Conservation (phyloP, 352 stramenopile genomes). For the Pythium myriotylum region DNA sequence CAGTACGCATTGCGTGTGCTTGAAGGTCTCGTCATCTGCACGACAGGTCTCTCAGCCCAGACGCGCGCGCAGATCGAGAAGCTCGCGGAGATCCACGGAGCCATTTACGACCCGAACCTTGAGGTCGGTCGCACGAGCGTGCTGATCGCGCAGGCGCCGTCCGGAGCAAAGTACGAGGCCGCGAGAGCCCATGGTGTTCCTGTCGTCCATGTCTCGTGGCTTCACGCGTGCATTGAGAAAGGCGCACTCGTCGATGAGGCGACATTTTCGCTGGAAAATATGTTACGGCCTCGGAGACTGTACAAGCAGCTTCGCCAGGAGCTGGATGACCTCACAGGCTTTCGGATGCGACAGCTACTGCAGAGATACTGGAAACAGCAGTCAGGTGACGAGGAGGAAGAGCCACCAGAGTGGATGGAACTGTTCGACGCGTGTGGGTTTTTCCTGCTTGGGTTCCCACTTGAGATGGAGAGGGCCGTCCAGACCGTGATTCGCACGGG, state of each 20-base stretch:
- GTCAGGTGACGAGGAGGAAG: neutral
- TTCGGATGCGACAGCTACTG: slow-evolving; percentile 34
- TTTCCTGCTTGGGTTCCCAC: slow-evolving; percentile 56
- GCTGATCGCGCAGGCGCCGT: slow-evolving; percentile 57
- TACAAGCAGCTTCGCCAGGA: slow-evolving; percentile 46
- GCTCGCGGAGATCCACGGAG: slow-evolving; percentile 43
- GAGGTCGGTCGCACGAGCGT: slow-evolving; percentile 63
- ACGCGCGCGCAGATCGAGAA: slow-evolving; percentile 58
- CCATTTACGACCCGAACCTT: slow-evolving; percentile 58
- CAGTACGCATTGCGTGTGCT: slow-evolving; percentile 44
- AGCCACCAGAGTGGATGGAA: slow-evolving; percentile 39
- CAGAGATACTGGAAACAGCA: slow-evolving; percentile 24
- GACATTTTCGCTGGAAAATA: slow-evolving; percentile 45
- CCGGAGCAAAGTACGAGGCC: slow-evolving; percentile 70
- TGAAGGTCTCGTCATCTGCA: slow-evolving; percentile 70
- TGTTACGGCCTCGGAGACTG: slow-evolving; percentile 36
- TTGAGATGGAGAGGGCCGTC: slow-evolving; percentile 39
- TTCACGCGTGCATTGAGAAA: slow-evolving; percentile 67
- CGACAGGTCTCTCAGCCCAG: slow-evolving; percentile 53
- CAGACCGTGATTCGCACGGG: slow-evolving; percentile 59
- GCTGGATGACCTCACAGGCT: slow-evolving; percentile 35
- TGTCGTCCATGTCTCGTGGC: slow-evolving; percentile 71
- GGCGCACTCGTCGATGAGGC: slow-evolving; percentile 45
- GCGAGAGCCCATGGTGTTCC: slow-evolving; percentile 58
- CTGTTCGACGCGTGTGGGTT: slow-evolving; percentile 72